These are phyloP conservation scores for Mycena galopus DNA, from an alignment of 768 basidiomycete species.

Conservation along the genomic window DNA sequence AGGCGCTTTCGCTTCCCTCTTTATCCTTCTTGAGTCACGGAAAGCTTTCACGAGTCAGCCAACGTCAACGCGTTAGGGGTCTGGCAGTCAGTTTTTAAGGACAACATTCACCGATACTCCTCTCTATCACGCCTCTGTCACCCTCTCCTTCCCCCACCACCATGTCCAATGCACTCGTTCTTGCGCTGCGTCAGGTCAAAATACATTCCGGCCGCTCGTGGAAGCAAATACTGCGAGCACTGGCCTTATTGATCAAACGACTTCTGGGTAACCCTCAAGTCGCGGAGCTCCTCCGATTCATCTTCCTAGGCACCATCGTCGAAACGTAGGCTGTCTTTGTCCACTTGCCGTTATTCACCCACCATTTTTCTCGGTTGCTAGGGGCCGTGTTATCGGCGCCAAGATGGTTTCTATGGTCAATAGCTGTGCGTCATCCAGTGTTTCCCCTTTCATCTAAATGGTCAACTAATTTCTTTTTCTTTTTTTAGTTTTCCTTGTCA, in stretches of 20 bases:
- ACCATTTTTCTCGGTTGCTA: conserved; percentile 12
- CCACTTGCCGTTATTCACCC: no score
- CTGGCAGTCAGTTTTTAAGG: background rate
- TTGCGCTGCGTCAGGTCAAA: conserved; percentile 23
- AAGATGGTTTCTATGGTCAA: conserved; percentile 37
- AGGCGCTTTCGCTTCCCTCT: background rate
- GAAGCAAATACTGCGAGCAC: conserved; percentile 18
- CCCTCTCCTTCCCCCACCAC: background rate
- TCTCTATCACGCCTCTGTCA: background rate
- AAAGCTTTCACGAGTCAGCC: background rate
- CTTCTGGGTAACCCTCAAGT: conserved; percentile 32
- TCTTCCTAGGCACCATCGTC: conserved; percentile 36
- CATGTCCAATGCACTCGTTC: conserved; percentile 26
- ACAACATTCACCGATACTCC: background rate
- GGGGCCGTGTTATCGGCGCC: conserved; percentile 33
- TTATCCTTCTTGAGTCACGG: background rate
- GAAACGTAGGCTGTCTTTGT: conserved; percentile 28
- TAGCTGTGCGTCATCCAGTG: conserved; percentile 28
- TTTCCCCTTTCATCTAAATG: background rate
- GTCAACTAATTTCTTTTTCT: background rate
- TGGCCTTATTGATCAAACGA: conserved; percentile 10
- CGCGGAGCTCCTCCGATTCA: conserved; percentile 33
- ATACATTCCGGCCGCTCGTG: conserved; percentile 20
- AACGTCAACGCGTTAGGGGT: background rate
- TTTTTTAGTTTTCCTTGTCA: conserved; percentile 36